Percentiles rank a stretch among this genome's conserved stretches.
Evolutionary conservation across 495 filamentous ascomycete genomes (phyloP).

Genomic region (Lophiostoma macrostomum): DNA sequence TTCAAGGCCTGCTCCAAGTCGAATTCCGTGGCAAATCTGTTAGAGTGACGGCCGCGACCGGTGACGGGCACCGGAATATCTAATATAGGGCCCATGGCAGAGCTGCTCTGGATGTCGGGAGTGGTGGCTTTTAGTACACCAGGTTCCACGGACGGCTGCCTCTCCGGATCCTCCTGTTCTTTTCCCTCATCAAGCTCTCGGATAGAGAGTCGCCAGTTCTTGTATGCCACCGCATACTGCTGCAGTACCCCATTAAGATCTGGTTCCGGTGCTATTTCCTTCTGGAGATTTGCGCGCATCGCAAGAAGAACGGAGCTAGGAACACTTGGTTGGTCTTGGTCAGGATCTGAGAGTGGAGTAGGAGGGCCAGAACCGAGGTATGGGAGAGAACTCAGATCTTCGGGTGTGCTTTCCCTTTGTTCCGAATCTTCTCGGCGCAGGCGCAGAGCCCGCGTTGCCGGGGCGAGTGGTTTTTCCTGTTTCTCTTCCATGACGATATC

Average conservation of each 20-base stretch:
- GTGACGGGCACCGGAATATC: conserved; percentile 9
- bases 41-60: conserved; percentile 12
- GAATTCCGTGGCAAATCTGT: conserved; percentile 49
- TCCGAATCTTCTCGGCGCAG: conserved; percentile 9
- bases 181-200: conserved; percentile 58
- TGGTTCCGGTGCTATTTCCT: background rate
- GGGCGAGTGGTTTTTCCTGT: conserved; percentile 3
- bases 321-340: conserved; percentile 28
- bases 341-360: conserved; percentile 35
- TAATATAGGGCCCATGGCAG: conserved; percentile 14
- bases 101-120: conserved; percentile 39
- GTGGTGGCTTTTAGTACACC: conserved; percentile 36
- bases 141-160: conserved; percentile 47
- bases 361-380: conserved; percentile 38
- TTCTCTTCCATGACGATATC: conserved; percentile 28
- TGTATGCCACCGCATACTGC: conserved; percentile 48
- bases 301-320: conserved; percentile 27
- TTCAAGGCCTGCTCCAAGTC: conserved; percentile 74
- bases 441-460: conserved; percentile 9
- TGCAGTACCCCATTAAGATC: conserved; percentile 40
- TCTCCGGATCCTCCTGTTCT: conserved; percentile 48
- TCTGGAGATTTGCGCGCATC: conserved; percentile 12
- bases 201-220: conserved; percentile 48
- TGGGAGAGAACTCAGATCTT: conserved; percentile 37
- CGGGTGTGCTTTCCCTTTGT: conserved; percentile 30